Percentiles rank a stretch among this genome's conserved stretches.
Evolutionary conservation across 2,329 filamentous ascomycete genomes (phyloP).

Genomic region (Calonectria henricotiae): DNA sequence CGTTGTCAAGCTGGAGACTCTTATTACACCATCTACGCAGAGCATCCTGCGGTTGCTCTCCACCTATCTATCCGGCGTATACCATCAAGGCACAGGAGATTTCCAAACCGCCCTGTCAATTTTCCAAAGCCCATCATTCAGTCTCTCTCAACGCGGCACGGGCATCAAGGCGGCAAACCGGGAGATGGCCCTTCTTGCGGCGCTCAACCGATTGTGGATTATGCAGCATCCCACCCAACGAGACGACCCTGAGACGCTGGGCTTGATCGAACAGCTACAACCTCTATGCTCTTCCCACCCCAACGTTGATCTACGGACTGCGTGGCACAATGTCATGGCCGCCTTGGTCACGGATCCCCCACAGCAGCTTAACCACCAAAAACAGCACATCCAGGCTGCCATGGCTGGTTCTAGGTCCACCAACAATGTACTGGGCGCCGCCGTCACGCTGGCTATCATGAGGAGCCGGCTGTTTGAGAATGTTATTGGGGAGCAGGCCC

Average conservation of each 20-base stretch:
- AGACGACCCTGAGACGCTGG: slow-evolving; percentile 72
- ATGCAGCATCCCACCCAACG: slow-evolving; percentile 75
- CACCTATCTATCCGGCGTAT: slow-evolving; percentile 82
- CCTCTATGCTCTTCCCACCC: slow-evolving; percentile 79
- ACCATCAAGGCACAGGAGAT: slow-evolving; percentile 84
- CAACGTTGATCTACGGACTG: slow-evolving; percentile 83
- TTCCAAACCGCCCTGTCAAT: slow-evolving; percentile 77
- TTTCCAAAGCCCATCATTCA: slow-evolving; percentile 76
- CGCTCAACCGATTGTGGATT: slow-evolving; percentile 81
- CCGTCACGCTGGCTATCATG: slow-evolving; percentile 89
- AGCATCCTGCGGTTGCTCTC: slow-evolving; percentile 67
- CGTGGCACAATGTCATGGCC: slow-evolving; percentile 83
- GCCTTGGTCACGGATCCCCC: slow-evolving; percentile 75
- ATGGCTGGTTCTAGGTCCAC: slow-evolving; percentile 79
- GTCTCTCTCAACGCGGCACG: slow-evolving; percentile 57
- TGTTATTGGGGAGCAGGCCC: slow-evolving; percentile 84
- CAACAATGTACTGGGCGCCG: slow-evolving; percentile 85
- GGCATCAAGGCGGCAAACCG: slow-evolving; percentile 69
- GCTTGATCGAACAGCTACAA: slow-evolving; percentile 77
- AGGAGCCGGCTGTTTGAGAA: slow-evolving; percentile 86
- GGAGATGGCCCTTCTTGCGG: slow-evolving; percentile 78
- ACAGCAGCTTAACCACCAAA: slow-evolving; percentile 82
- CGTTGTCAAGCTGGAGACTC: slow-evolving; percentile 68
- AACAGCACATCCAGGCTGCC: slow-evolving; percentile 83
- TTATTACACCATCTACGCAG: slow-evolving; percentile 61